Base-by-base conservation (phyloP, 2,329 filamentous ascomycete genomes). In the Clonostachys solani region DNA sequence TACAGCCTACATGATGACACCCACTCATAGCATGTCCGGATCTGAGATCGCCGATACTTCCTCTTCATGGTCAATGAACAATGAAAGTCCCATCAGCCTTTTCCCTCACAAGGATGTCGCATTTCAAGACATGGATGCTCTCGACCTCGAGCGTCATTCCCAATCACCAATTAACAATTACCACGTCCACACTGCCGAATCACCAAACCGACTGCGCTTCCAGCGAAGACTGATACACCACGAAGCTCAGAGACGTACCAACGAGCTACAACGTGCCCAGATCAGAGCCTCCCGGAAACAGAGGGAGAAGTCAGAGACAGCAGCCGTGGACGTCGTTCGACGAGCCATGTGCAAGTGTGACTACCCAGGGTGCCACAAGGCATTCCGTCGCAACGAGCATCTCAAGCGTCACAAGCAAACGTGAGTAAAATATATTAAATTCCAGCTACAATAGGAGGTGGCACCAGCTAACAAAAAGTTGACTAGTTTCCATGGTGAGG, bases 331-430 rank as follows among this genome's bases (percentile, higher is more conserved):
- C n/a, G 62, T 68, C 12, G 64, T 67, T 12, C 62, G 62, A n/a
- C 53, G 63, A 42, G 64, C 62, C 54, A 70, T 63, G 61, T 74
- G 60, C 63, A 66, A 70, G 50, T 80, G 76, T 52, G 62, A 69
- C 15, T 68, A 72, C 33, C 66, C 66, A 7, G 67, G 67, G 29
- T 81, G 77, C 57, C 57, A 67, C 52, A 73, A 72, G 53, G 69
- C 68, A 0, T 79, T 76, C 50, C 72, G 74, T 53, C 67, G 77
- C 47, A 73, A 72, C 19, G 78, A 81, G 58, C 78, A 81, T 51
- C 61, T 80, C 16, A 81, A 80, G 63, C 69, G 78, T 29, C 78
- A 81, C 56, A 66, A 73, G 45, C 68, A 69, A 46, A 74, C 73
- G 76, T 80, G 56, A 66, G 74, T 69, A 29, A 34, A 17, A n/a